A percentile compares a stretch with the other conserved stretches of the same genome.
Evolutionary conservation across 202 grass and related monocot species (phyloP).

Genomic region (Hordeum pubiflorum): DNA sequence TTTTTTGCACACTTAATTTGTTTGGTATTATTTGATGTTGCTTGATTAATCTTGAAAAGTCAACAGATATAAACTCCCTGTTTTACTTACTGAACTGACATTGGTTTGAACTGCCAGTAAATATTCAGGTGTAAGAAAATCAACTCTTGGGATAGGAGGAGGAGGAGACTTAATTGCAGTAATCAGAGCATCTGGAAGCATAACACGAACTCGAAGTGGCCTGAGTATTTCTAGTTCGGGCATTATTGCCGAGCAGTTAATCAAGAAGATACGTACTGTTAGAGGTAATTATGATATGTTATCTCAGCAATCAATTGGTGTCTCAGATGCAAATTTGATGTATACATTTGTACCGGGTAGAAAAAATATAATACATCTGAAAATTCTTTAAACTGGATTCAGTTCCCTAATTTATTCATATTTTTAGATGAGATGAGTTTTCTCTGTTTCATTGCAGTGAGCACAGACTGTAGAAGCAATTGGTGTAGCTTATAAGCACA

Average conservation of each 20-base stretch:
- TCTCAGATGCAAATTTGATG: conserved; percentile 18
- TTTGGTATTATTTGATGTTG: conserved; percentile 15
- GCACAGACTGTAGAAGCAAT: background rate
- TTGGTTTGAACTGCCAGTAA: conserved; percentile 51
- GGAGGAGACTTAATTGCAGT: conserved; percentile 71
- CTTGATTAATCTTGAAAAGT: conserved; percentile 24
- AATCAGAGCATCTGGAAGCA: conserved; percentile 88
- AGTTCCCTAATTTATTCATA: conserved; percentile 5
- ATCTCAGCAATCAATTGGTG: background rate
- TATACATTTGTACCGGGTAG: conserved; percentile 2
- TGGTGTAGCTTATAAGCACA: background rate
- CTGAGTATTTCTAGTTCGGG: conserved; percentile 61
- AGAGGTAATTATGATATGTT: conserved; percentile 58
- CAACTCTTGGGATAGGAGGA: conserved; percentile 78
- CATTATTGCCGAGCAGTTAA: conserved; percentile 84
- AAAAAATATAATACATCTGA: background rate
- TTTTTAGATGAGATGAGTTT: background rate
- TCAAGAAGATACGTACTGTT: conserved; percentile 77
- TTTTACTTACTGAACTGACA: conserved; percentile 17
- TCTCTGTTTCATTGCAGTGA: background rate
- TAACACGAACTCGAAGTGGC: conserved; percentile 57
- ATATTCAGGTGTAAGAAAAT: conserved; percentile 81
- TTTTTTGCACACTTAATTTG: background rate
- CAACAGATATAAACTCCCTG: background rate
- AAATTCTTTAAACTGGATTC: background rate